These are phyloP conservation scores for Thalassiosira hispida DNA, from an alignment of 352 stramenopile species.

Conservation along the genomic window DNA sequence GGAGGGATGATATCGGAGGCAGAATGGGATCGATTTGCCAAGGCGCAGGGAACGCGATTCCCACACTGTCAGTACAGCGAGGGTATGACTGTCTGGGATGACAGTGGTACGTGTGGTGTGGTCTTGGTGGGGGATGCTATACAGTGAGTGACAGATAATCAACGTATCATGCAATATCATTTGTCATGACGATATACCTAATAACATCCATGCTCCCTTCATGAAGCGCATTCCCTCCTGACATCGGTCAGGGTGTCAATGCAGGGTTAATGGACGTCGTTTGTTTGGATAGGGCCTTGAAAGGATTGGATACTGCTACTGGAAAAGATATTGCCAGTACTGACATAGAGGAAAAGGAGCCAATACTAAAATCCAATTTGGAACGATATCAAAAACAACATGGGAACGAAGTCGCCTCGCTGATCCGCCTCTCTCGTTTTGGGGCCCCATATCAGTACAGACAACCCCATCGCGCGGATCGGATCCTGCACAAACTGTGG, in stretches of 20 bases:
- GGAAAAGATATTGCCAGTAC: neutral
- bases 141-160: neutral
- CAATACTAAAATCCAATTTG: conserved; percentile 18
- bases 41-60: conserved; percentile 52
- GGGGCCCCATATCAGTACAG: conserved; percentile 73
- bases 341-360: neutral
- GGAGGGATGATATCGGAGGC: conserved; percentile 44
- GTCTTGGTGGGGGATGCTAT: conserved; percentile 70
- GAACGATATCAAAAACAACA: conserved; percentile 41
- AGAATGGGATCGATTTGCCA: conserved; percentile 67
- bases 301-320: conserved; percentile 32
- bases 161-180: too few relatives aligned
- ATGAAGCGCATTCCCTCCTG: conserved; percentile 73
- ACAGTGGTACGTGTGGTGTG: conserved; percentile 33
- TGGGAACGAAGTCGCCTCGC: conserved; percentile 29
- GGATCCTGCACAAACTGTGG: conserved; percentile 51
- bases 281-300: conserved; percentile 57
- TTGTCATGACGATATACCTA: too few relatives aligned
- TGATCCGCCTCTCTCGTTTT: conserved; percentile 66
- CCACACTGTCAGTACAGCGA: conserved; percentile 60
- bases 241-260: conserved; percentile 82
- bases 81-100: conserved; percentile 45
- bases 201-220: conserved; percentile 32
- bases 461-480: conserved; percentile 53
- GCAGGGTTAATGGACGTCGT: conserved; percentile 73